Evolutionary conservation across 495 filamentous ascomycete species (phyloP).

Genomic region (Trichoderma erinaceum): DNA sequence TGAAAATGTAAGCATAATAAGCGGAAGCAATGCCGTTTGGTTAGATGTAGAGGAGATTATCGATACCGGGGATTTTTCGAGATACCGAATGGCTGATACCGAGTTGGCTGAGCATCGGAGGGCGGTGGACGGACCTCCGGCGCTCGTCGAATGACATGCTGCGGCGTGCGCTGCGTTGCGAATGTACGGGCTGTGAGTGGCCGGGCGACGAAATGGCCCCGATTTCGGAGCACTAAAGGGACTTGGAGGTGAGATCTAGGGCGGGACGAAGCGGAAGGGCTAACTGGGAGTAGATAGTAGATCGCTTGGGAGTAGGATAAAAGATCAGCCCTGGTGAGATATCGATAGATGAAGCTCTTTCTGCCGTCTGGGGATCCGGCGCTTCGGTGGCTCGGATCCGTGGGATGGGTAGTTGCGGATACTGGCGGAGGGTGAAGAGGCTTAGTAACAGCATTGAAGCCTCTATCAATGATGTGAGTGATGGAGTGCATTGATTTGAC

Average conservation of each 20-base stretch:
- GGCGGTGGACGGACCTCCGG: neutral
- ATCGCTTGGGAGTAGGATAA: neutral
- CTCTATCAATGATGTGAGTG: too few species aligned
- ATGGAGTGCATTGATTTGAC: too few species aligned
- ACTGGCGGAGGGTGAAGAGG: neutral
- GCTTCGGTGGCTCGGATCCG: neutral
- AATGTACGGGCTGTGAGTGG: neutral
- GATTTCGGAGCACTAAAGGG: neutral
- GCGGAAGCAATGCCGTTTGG: too few species aligned
- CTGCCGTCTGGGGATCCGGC: neutral
- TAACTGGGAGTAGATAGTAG: neutral
- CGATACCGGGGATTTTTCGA: too few species aligned
- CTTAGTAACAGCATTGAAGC: neutral
- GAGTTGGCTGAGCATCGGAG: neutral
- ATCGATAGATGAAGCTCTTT: too few species aligned
- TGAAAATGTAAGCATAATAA: too few species aligned
- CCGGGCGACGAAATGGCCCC: neutral
- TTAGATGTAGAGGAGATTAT: too few species aligned
- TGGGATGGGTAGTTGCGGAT: too few species aligned
- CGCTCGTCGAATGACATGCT: neutral
- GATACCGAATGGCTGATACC: too few species aligned
- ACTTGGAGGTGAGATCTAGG: neutral
- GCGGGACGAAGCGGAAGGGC: neutral
- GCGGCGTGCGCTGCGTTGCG: neutral
- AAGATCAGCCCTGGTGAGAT: too few species aligned